Evolutionary conservation across 495 filamentous ascomycete genomes (phyloP).

Genomic region (Neurospora pannonica): DNA sequence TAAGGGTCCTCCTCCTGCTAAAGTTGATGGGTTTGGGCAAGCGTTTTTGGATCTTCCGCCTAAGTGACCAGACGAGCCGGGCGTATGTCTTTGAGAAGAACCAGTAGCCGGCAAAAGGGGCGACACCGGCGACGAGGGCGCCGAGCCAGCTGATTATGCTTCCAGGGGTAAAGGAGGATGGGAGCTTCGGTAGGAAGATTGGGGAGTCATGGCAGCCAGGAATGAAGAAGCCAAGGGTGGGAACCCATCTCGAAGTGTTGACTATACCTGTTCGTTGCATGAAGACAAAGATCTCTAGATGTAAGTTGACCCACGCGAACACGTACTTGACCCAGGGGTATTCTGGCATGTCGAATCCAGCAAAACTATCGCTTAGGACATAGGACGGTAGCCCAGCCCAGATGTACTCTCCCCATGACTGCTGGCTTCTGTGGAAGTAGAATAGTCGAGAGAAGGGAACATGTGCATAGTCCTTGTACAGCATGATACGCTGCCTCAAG

Average conservation of each 20-base stretch:
- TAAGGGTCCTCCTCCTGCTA: background rate
- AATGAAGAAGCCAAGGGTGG: conserved; percentile 36
- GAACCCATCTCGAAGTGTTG: conserved; percentile 27
- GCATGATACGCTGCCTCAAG: conserved; percentile 39
- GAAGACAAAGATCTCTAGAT: conserved; percentile 37
- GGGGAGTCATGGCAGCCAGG: conserved; percentile 40
- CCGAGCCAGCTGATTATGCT: conserved; percentile 23
- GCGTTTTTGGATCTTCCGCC: conserved; percentile 4
- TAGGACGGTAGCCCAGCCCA: conserved; percentile 25
- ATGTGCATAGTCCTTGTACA: conserved; percentile 37
- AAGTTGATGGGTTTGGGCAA: conserved; percentile 14
- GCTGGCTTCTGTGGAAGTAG: conserved; percentile 13
- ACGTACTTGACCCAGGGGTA: conserved; percentile 18
- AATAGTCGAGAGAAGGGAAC: conserved; percentile 29
- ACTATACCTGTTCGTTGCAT: conserved; percentile 41
- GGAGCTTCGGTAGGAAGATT: conserved; percentile 28
- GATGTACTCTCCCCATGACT: conserved; percentile 21
- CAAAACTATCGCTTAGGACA: conserved; percentile 14
- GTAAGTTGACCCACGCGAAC: conserved; percentile 29
- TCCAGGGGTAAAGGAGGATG: conserved; percentile 11
- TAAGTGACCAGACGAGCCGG: conserved; percentile 1
- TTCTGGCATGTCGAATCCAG: conserved; percentile 1
- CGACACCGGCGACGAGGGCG: conserved; percentile 15
- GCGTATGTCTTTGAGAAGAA: conserved; percentile 9
- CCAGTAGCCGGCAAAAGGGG: conserved; percentile 29